phyloP scores from a whole-genome alignment of 2,329 filamentous ascomycete species.

The Aspergillus pseudonomiae region DNA sequence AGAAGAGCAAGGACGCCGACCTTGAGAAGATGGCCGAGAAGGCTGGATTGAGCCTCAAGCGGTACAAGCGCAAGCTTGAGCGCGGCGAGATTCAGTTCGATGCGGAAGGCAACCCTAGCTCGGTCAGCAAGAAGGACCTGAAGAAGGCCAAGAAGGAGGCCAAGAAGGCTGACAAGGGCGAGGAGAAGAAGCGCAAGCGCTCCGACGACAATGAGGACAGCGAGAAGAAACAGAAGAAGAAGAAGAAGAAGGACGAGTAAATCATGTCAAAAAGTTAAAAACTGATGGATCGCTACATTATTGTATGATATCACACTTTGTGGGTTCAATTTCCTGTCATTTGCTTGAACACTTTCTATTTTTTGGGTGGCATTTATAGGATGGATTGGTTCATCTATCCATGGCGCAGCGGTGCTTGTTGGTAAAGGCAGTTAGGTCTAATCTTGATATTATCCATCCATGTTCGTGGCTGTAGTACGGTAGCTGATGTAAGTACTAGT shows the following conservation, averaged over 20 bases:
- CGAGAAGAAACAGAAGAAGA: constrained; percentile 52
- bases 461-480: not conserved
- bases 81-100: constrained; percentile 72
- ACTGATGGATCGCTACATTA: constrained; percentile 28
- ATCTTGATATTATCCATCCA: constrained; percentile 17
- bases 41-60: constrained; percentile 71
- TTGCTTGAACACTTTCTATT: constrained; percentile 27
- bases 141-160: constrained; percentile 71
- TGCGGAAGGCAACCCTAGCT: constrained; percentile 65
- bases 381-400: constrained; percentile 31
- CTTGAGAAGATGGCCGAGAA: constrained; percentile 64
- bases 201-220: constrained; percentile 57
- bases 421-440: constrained; percentile 30
- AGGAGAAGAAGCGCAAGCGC: constrained; percentile 71
- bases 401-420: constrained; percentile 36
- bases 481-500: not conserved
- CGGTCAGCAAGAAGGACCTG: constrained; percentile 74
- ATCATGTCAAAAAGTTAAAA: constrained; percentile 26
- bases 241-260: constrained; percentile 64
- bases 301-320: constrained; percentile 50
- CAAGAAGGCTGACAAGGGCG: constrained; percentile 58
- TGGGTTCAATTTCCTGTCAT: constrained; percentile 32
- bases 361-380: constrained; percentile 40
- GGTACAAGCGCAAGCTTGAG: constrained; percentile 79
- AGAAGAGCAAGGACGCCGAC: constrained; percentile 52